Base-by-base conservation (phyloP, 2,329 filamentous ascomycete genomes). In the Lasiodiplodia hormozganensis region DNA sequence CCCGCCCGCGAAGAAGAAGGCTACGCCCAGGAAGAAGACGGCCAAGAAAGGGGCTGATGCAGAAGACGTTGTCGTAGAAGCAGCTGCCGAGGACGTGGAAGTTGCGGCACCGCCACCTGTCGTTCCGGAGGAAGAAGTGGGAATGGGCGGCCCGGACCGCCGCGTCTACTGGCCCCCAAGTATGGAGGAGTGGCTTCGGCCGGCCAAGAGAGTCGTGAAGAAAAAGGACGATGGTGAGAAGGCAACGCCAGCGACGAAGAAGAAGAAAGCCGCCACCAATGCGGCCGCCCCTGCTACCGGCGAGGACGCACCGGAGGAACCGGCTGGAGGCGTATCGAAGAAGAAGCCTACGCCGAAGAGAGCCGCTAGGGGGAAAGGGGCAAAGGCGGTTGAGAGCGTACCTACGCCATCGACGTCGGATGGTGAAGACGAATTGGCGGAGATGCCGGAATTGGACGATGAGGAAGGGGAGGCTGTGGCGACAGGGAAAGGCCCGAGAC, bases 81-180 rank as follows among this genome's bases (percentile, higher is more conserved):
- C 76, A 25, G 74, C 80, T 54, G 76, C 85, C 70, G 80, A 80
- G 71, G 76, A 82, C 71, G 38, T 75, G 69, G 71, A 80, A 71
- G 71, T 84, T 11, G 57, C 62, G 8, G 68, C 73, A 16, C 71
- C 72, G 18, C 76, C 72, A 16, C 76, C 77, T 6, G 65, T 83
- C 7, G 81, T 96, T 0, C 82, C 85, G 0, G 85, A 90, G 0
- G 87, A 91, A 6, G 92, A 96, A 21, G 82, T 96, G 14, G 90
- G 89, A 2, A 97, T 97, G 94, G 95, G 95, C 49, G 95, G 95
- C 0, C 88, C 90, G 0, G 85, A 95, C 31, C 85, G 89, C 60
- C 85, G 94, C 52, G 95, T 97, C 0, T 97, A 96, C 77, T 97
- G 95, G 94, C 94, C 94, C 0, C 85, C 88, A 1, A 92, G 92